Evolutionary conservation across 179 eudicot genomes (phyloP), one percentile per base, ranked within the genome.

Genomic region (Dionaea muscipula): DNA sequence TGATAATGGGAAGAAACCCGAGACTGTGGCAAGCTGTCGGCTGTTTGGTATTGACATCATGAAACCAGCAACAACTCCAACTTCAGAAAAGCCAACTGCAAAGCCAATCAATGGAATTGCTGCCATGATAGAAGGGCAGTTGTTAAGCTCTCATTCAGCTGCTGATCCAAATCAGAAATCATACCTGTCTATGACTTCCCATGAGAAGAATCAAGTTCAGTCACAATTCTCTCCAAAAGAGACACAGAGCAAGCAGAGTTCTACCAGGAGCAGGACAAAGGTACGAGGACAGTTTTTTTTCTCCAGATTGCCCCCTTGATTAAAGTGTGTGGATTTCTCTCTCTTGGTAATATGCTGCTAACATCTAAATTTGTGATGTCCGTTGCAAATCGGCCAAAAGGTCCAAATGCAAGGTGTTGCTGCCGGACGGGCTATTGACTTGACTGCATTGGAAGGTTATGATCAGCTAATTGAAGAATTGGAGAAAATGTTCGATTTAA

Each of bases 321-420:
- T 26, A 24, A 5, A 17, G 0, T 13, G 3, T 46, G 10, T 24
- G n/a, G 14, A 25, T 49, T 25, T 49, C 9, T 11, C 7, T 1
- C 31, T 13, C 18, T 26, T 14, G 1, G 33, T 1, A 23, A 23
- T 49, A 2, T 47, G 16, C 11, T n/a, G 23, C 14, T 12, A 9
- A 22, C 8, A 47, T 7, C 8, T 5, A 26, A 15, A 49, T 12
- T 24, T 25, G 28, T 47, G 33, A 7, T 12, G 33, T 14, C 10
- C 2, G 44, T 26, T 39, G 59, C 10, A 36, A 39, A 31, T 0
- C 16, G 23, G 21, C 45, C 25, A 40, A 39, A 49, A 91, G 98
- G 96, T 91, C 43, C 98, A 82, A 68, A 91, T 91, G 98, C 84
- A 87, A 84, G 98, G 98, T 40, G 75, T 82, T 61, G 86, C 95